A percentile compares a stretch with the other conserved stretches of the same genome.
Evolutionary conservation across 495 filamentous ascomycete genomes (phyloP).

Genomic region (Margaritispora aquatica): DNA sequence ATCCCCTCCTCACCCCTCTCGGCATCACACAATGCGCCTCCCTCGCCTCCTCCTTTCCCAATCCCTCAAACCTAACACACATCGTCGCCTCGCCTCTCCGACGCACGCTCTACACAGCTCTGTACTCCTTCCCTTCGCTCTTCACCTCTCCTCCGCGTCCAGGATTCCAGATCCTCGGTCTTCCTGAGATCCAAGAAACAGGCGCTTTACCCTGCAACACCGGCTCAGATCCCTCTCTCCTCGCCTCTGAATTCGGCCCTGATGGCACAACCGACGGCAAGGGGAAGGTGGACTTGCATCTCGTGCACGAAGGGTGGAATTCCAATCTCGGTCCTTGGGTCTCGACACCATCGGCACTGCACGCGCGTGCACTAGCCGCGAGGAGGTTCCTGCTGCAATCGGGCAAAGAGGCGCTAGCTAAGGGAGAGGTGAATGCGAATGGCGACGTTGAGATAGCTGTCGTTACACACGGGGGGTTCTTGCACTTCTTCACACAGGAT

Average conservation of each 20-base stretch:
- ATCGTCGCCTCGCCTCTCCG: constrained; percentile 78
- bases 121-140: constrained; percentile 61
- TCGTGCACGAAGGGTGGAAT: constrained; percentile 63
- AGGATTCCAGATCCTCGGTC: constrained; percentile 46
- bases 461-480: constrained; percentile 66
- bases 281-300: constrained; percentile 54
- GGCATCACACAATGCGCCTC: constrained; percentile 69
- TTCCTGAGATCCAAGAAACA: constrained; percentile 81
- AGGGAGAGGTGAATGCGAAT: constrained; percentile 35
- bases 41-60: constrained; percentile 57
- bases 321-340: constrained; percentile 58
- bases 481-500: constrained; percentile 80
- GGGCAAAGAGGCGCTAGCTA: constrained; percentile 3
- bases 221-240: constrained; percentile 47
- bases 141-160: constrained; percentile 30
- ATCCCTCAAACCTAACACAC: constrained; percentile 56
- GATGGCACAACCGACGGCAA: not conserved
- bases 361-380: constrained; percentile 55
- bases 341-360: constrained; percentile 50
- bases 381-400: constrained; percentile 59
- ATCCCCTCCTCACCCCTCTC: constrained; percentile 71
- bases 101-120: constrained; percentile 76
- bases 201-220: constrained; percentile 73
- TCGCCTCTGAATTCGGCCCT: constrained; percentile 50
- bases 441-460: constrained; percentile 54